A percentile compares a stretch with the other conserved stretches of the same genome.
Conservation (phyloP, 2,329 filamentous ascomycete genomes). For the Clonostachys sp. region DNA sequence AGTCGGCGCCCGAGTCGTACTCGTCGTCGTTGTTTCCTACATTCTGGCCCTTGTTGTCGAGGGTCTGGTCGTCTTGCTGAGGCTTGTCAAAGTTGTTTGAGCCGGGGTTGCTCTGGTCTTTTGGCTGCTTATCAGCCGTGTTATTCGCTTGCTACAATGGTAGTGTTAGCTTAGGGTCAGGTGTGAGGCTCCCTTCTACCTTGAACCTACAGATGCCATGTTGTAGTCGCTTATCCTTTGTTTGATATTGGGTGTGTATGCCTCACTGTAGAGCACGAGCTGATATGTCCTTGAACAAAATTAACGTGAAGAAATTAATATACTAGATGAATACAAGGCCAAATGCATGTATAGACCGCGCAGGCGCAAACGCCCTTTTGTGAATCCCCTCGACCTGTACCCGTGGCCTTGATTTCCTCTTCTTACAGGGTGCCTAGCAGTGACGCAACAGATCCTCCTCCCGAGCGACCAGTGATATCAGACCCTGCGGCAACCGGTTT, state of each 20-base stretch:
- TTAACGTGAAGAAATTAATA: background rate
- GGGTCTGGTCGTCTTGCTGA: conserved; percentile 1
- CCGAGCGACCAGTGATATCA: background rate
- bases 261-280: background rate
- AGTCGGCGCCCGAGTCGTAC: conserved; percentile 4
- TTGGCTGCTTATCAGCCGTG: background rate
- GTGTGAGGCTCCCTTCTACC: conserved; percentile 1
- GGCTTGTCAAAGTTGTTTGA: conserved; percentile 1
- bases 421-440: background rate
- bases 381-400: background rate
- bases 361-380: background rate
- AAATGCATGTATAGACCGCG: background rate
- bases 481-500: background rate
- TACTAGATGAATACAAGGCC: background rate
- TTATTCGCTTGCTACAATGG: background rate
- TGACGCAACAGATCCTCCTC: background rate
- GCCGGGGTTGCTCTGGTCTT: conserved; percentile 5
- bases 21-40: conserved; percentile 1
- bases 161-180: background rate
- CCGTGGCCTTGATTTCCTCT: no score
- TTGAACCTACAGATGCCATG: background rate
- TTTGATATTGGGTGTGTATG: background rate
- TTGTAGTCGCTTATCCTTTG: background rate
- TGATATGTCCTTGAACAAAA: background rate
- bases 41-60: conserved; percentile 1